Conservation (phyloP, 176 grass and related monocot species). For the Carex cristatella region DNA sequence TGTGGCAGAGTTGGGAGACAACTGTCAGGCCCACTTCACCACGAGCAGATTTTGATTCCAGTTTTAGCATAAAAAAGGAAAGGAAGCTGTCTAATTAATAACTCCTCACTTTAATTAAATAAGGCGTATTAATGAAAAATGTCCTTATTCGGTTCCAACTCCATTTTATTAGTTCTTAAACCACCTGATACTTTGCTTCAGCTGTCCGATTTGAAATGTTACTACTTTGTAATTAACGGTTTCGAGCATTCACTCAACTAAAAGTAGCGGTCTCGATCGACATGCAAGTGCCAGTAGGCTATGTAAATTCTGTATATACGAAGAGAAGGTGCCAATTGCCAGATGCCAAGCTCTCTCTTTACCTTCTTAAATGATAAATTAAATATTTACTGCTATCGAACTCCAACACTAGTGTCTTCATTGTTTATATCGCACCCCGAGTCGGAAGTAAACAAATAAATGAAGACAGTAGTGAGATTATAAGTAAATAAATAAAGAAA, state of each 20-base stretch:
- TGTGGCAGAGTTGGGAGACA: conserved; percentile 8
- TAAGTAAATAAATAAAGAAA: too few species aligned
- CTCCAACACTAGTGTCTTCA: not conserved
- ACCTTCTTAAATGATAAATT: not conserved
- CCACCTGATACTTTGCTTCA: not conserved
- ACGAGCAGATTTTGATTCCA: not conserved
- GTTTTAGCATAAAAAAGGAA: not conserved
- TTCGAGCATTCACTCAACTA: not conserved
- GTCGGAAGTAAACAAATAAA: too few species aligned
- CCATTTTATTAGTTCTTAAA: not conserved
- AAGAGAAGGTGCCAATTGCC: not conserved
- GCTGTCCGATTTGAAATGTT: not conserved
- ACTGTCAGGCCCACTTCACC: conserved; percentile 3
- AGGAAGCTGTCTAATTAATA: not conserved
- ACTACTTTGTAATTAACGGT: not conserved
- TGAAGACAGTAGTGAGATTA: too few species aligned
- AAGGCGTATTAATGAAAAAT: not conserved
- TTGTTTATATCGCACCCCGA: too few species aligned
- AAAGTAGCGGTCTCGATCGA: not conserved
- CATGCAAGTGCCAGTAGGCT: not conserved
- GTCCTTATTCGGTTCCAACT: not conserved
- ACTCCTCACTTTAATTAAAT: not conserved
- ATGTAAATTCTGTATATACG: not conserved
- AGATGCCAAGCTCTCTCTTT: not conserved
- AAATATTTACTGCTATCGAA: not conserved